Conservation (phyloP, 2,329 filamentous ascomycete species). For the Fusarium proliferatum region DNA sequence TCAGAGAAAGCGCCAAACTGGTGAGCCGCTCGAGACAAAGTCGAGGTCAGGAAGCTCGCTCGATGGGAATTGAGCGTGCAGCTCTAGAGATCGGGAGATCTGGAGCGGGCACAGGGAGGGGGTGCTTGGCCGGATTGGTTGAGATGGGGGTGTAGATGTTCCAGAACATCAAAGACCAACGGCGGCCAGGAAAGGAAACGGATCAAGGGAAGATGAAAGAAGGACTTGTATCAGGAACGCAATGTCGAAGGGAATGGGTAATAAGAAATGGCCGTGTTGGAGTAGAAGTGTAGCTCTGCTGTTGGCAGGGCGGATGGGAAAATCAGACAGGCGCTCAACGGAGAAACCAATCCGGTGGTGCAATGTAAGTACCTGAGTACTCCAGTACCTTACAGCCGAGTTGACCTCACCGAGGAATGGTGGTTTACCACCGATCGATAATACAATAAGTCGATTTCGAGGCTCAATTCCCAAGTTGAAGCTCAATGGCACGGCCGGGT, state of each 20-base stretch:
- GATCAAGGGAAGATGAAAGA: neutral
- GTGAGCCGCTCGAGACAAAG: neutral
- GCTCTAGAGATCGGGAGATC: neutral
- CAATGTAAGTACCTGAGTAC: neutral
- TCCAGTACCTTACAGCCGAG: neutral
- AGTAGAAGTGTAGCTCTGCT: neutral
- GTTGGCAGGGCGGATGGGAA: neutral
- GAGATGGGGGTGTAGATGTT: neutral
- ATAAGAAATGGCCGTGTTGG: neutral
- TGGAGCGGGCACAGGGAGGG: slow-evolving; percentile 3
- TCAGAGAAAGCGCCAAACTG: neutral
- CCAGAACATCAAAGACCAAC: slow-evolving; percentile 7
- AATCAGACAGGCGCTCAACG: slow-evolving; percentile 16
- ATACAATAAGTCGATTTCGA: slow-evolving; percentile 4
- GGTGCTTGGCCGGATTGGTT: slow-evolving; percentile 4
- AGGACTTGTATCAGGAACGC: neutral
- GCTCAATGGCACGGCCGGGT: neutral
- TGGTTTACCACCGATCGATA: neutral
- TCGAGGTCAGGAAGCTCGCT: neutral
- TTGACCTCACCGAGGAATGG: neutral
- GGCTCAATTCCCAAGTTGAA: neutral
- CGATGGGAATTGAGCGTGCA: neutral
- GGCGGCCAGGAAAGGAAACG: neutral
- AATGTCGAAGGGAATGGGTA: neutral
- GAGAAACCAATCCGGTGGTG: slow-evolving; percentile 30